Percentiles rank a stretch among this genome's conserved stretches.
Evolutionary conservation across 2,329 filamentous ascomycete species (phyloP).

Genomic region (Ascomycota sp.): DNA sequence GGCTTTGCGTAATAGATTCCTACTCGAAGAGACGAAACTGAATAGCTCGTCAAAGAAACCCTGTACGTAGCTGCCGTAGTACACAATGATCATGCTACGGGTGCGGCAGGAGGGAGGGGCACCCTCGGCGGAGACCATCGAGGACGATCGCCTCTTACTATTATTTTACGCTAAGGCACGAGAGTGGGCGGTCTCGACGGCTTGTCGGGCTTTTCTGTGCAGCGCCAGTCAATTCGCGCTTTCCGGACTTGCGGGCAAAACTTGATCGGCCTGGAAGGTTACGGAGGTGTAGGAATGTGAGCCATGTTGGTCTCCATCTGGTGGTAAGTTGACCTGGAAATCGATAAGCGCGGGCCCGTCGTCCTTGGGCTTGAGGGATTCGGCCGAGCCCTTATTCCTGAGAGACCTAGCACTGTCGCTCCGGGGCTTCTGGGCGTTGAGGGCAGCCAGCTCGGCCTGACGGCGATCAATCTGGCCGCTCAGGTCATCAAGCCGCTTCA

Average conservation of each 20-base stretch:
- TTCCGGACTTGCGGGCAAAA: constrained; percentile 9
- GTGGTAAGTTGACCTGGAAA: background rate
- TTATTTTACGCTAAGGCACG: constrained; percentile 25
- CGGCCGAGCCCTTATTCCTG: constrained; percentile 30
- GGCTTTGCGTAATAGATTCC: constrained; percentile 71
- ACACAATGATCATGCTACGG: constrained; percentile 65
- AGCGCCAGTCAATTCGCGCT: constrained; percentile 3
- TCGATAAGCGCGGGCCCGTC: constrained; percentile 14
- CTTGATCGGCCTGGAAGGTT: constrained; percentile 4
- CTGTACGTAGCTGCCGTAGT: constrained; percentile 78
- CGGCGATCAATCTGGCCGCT: constrained; percentile 39
- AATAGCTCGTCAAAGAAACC: constrained; percentile 66
- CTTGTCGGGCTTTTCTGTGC: constrained; percentile 21
- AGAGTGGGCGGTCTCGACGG: constrained; percentile 22
- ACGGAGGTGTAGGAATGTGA: constrained; percentile 1
- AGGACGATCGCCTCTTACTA: constrained; percentile 29
- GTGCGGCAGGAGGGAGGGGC: constrained; percentile 39
- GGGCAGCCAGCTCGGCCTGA: constrained; percentile 36
- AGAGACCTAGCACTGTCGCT: constrained; percentile 18
- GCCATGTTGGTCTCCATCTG: constrained; percentile 1
- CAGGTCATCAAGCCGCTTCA: constrained; percentile 36
- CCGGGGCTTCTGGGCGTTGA: constrained; percentile 13
- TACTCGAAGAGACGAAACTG: constrained; percentile 56
- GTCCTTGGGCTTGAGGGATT: constrained; percentile 29
- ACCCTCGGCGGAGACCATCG: constrained; percentile 28